Conservation (phyloP, 441 rosid species). For the Geranium incanum region DNA sequence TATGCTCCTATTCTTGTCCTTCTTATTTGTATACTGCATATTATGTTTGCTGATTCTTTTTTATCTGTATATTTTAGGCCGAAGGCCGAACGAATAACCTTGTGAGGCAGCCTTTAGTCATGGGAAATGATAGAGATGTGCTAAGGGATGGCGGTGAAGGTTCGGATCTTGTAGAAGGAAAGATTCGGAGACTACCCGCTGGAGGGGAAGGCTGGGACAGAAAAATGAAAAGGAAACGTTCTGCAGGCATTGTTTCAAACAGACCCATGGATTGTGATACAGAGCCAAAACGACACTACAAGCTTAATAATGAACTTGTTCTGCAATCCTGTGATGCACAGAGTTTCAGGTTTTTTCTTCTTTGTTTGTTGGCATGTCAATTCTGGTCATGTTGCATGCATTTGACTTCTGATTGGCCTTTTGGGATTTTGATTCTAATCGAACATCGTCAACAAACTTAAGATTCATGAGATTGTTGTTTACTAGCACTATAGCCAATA, state of each 20-base stretch:
- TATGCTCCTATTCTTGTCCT: background rate
- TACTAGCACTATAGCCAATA: background rate
- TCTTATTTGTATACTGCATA: background rate
- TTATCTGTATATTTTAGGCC: conserved; percentile 25
- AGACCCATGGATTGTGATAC: conserved; percentile 43
- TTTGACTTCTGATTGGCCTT: background rate
- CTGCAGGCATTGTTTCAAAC: conserved; percentile 37
- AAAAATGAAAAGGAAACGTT: conserved; percentile 54
- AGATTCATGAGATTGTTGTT: background rate
- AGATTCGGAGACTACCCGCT: conserved; percentile 43
- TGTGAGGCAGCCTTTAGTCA: conserved; percentile 31
- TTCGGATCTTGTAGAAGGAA: conserved; percentile 44
- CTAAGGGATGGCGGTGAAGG: conserved; percentile 33
- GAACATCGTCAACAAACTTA: background rate
- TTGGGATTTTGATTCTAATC: background rate
- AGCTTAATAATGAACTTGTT: conserved; percentile 34
- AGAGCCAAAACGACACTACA: conserved; percentile 41
- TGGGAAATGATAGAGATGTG: conserved; percentile 43
- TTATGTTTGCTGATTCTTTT: background rate
- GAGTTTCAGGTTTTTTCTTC: conserved; percentile 35
- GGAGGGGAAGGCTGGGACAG: conserved; percentile 66
- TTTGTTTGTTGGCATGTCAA: background rate
- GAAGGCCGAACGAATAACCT: conserved; percentile 34
- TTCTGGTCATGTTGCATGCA: background rate
- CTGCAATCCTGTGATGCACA: conserved; percentile 37